Evolutionary conservation across 345 rosid genomes (phyloP).

Genomic region (Eucalyptus regnans): DNA sequence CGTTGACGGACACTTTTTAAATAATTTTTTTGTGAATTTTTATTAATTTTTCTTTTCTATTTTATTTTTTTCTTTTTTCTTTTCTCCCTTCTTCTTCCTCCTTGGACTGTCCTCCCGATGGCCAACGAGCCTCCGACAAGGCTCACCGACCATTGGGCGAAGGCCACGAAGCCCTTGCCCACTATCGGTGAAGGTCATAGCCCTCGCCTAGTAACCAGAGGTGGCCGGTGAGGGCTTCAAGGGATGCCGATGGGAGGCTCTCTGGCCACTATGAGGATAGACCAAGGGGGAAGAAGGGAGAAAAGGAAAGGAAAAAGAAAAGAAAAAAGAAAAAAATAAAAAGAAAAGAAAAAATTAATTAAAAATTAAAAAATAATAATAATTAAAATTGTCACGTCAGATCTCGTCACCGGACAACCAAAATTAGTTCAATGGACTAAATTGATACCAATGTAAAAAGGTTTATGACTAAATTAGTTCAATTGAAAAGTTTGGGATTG

Average conservation of each 20-base stretch:
- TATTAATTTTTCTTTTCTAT: too few relatives aligned
- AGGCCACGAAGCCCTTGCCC: too few relatives aligned
- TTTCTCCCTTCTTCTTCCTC: too few relatives aligned
- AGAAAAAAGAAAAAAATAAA: accelerated
- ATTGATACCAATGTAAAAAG: too few relatives aligned
- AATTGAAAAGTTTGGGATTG: accelerated
- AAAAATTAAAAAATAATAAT: too few relatives aligned
- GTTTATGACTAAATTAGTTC: too few relatives aligned
- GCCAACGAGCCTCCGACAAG: accelerated
- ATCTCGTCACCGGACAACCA: accelerated
- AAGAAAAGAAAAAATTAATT: accelerated
- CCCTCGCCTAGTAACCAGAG: accelerated
- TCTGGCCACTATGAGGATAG: accelerated
- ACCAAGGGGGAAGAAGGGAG: too few relatives aligned
- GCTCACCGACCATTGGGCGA: accelerated
- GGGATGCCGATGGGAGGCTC: too few relatives aligned
- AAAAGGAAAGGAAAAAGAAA: too few relatives aligned
- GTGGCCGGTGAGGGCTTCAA: accelerated
- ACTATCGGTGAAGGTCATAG: accelerated
- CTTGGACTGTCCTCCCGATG: accelerated
- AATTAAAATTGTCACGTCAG: accelerated
- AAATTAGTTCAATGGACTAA: too few relatives aligned
- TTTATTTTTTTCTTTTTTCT: too few relatives aligned
- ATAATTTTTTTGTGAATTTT: too few relatives aligned
- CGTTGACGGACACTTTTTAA: accelerated